Base-by-base conservation (phyloP, 495 filamentous ascomycete genomes). In the Tuber melanosporum region DNA sequence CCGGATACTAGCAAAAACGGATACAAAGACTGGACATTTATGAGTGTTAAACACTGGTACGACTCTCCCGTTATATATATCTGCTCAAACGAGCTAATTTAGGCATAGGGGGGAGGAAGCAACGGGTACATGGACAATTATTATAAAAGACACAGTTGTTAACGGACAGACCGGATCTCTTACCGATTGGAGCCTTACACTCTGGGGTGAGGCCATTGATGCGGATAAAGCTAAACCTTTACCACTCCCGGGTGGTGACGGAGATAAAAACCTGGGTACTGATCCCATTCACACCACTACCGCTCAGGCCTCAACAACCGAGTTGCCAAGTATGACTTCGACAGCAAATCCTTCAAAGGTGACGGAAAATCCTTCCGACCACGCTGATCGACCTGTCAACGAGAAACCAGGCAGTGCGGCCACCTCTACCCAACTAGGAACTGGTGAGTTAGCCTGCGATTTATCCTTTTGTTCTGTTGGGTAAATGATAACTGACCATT, bases 11-110 rank as follows among this genome's bases (percentile, higher is more conserved):
- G 86, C 62, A 80, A 84, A 1, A 84, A 84, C 57, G 95, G 95
- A n/a, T 99, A 98, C 82, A 86, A 90, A 52, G 93, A 99, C 85
- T 99, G 95, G 95, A 97, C 95, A 2, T 99, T 99, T 79, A 98
- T 98, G 95, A 93, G 90, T 76, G 96, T 99, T 71, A 94, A 90
- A 81, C 96, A 99, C 84, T 99, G 94, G 93, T 95, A 88, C 85
- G 91, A 84, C 73, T 72, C 73, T 72, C 32, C 17, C 44, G 41
- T 57, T 41, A 57, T 20, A 32, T 46, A 43, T 46, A 45, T 72
- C 83, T 20, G 47, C 32, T 74, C 70, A 36, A 42, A 32, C 72
- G 47, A 46, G 15, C 39, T 71, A 70, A 46, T 71, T 75, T 62
- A 71, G n/a, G 73, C 74, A 41, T 75, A 95, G 93, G 93, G 96